Evolutionary conservation across 129 eudicot genomes (phyloP).

Genomic region (Flaveria trinervia): DNA sequence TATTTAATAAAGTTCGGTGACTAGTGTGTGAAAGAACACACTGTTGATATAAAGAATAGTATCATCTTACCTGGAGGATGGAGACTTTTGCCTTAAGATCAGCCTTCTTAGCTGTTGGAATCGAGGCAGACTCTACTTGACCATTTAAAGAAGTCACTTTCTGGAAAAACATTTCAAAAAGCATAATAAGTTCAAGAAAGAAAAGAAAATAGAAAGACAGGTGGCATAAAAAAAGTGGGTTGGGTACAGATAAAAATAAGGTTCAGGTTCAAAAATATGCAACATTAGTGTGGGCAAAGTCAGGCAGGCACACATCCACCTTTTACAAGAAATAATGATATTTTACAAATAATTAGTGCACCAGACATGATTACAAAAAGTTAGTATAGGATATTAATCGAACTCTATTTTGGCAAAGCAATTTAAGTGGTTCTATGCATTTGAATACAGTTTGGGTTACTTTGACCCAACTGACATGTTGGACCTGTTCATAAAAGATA

Average conservation of each 20-base stretch:
- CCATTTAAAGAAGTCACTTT: conserved; percentile 77
- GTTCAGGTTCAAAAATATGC: neutral
- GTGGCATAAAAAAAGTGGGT: no score
- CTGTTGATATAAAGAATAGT: neutral
- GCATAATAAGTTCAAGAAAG: neutral
- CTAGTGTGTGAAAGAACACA: neutral
- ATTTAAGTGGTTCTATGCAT: neutral
- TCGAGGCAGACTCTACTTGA: conserved; percentile 74
- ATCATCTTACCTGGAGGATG: conserved; percentile 58
- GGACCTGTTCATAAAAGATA: neutral
- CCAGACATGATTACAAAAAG: neutral
- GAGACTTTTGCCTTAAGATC: conserved; percentile 69
- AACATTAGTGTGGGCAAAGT: neutral
- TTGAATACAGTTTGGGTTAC: neutral
- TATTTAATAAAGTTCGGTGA: neutral
- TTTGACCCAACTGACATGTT: neutral
- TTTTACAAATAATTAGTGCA: neutral
- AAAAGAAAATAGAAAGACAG: neutral
- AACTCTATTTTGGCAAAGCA: neutral
- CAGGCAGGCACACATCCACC: neutral
- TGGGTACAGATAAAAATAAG: neutral
- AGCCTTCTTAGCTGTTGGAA: conserved; percentile 79
- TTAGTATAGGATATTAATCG: neutral
- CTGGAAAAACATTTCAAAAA: conserved; percentile 32
- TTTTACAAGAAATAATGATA: neutral